Percentiles rank a stretch among this genome's conserved stretches.
phyloP scores from a whole-genome alignment of 768 basidiomycete genomes.

The Collybiopsis luxurians region DNA sequence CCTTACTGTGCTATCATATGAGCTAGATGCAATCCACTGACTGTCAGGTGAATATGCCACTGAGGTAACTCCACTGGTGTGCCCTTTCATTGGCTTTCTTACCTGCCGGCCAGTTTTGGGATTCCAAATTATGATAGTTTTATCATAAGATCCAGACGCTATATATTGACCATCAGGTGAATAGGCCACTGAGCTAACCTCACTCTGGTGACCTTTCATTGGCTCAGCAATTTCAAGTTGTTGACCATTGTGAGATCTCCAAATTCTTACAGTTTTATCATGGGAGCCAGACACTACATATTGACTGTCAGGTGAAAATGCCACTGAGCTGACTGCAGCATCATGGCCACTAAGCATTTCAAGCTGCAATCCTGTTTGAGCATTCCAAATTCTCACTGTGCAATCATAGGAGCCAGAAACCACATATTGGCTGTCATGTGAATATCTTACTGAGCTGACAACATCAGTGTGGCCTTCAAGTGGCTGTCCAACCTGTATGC shows the following conservation, averaged over 20 bases:
- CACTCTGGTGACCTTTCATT: slow-evolving; percentile 27
- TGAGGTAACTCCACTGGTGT: neutral
- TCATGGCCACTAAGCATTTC: no score
- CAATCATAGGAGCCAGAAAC: no score
- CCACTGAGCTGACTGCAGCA: no score
- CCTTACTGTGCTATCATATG: no score
- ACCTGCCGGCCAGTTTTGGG: neutral
- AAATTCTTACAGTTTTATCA: slow-evolving; percentile 21
- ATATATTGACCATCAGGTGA: no score
- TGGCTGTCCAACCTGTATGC: neutral
- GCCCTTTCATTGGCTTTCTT: neutral
- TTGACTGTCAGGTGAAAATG: no score
- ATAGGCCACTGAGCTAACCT: slow-evolving; percentile 51
- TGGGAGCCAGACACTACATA: no score
- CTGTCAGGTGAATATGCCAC: neutral
- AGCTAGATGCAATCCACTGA: slow-evolving; percentile 45
- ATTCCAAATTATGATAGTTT: neutral
- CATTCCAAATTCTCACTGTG: no score
- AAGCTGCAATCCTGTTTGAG: no score
- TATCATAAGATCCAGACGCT: slow-evolving; percentile 2
- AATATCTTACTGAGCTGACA: no score
- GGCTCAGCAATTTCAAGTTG: slow-evolving; percentile 1
- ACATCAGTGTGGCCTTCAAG: neutral
- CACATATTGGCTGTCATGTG: no score
- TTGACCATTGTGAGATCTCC: slow-evolving; percentile 18